Evolutionary conservation across 73 alveolate species (phyloP).

Genomic region (Tetrahymena borealis): DNA sequence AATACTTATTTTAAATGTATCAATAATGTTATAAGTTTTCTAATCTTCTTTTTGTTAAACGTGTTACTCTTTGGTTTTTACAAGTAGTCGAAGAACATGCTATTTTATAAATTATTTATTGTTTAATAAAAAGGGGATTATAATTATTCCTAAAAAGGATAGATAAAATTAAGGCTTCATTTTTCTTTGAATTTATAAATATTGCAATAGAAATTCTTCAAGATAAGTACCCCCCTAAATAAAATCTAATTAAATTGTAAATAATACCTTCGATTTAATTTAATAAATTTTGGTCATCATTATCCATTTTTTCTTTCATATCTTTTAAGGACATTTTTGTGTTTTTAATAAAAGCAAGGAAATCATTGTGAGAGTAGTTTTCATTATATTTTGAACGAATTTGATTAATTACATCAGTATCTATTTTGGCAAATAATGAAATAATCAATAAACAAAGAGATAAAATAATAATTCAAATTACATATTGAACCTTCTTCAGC

Average conservation of each 20-base stretch:
- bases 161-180: too few relatives aligned
- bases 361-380: background rate
- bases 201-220: too few relatives aligned
- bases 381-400: background rate
- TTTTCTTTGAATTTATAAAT: too few relatives aligned
- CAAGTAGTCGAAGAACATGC: background rate
- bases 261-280: background rate
- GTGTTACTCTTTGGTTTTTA: background rate
- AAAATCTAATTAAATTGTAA: too few relatives aligned
- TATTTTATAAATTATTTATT: background rate
- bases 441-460: background rate
- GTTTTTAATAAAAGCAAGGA: background rate
- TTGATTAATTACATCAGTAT: background rate
- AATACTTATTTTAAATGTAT: background rate
- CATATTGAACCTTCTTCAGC: background rate
- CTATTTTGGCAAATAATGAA: background rate
- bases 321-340: background rate
- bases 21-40: background rate
- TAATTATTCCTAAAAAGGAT: too few relatives aligned
- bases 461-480: background rate
- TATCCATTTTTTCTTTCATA: background rate
- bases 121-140: too few relatives aligned
- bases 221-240: too few relatives aligned
- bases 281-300: background rate
- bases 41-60: background rate